A percentile compares a stretch with the other conserved stretches of the same genome.
These are phyloP conservation scores for Santalum album DNA, from an alignment of 164 flowering plant genomes.

Conservation along the genomic window DNA sequence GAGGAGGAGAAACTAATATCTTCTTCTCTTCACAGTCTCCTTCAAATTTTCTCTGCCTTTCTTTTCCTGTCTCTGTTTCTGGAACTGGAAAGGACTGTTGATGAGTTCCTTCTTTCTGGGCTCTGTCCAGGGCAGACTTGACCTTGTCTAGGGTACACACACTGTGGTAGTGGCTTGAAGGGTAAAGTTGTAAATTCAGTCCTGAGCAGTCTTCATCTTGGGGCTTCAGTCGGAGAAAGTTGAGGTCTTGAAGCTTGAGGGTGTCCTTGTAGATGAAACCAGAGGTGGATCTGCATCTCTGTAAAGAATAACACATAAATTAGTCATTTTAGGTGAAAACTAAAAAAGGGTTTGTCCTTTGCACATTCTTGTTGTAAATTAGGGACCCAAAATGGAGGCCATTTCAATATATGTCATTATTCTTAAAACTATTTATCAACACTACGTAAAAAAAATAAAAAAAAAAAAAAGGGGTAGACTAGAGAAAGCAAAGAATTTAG, in stretches of 20 bases:
- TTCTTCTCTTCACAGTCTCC: neutral
- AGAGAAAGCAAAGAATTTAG: too few relatives aligned
- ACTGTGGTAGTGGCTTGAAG: slow-evolving; percentile 6
- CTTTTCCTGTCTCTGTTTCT: neutral
- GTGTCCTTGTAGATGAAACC: neutral
- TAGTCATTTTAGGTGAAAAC: neutral
- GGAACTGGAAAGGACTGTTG: neutral
- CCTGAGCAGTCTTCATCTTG: neutral
- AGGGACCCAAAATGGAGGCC: too few relatives aligned
- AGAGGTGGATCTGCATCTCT: neutral
- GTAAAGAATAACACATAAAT: neutral
- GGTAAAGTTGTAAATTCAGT: neutral
- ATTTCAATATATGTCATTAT: too few relatives aligned
- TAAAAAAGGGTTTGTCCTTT: too few relatives aligned
- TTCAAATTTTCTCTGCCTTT: neutral
- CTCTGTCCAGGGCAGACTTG: slow-evolving; percentile 14
- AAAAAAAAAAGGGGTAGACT: too few relatives aligned
- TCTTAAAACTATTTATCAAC: too few relatives aligned
- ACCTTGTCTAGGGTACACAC: slow-evolving; percentile 19
- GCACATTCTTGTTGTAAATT: too few relatives aligned
- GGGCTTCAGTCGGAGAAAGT: neutral
- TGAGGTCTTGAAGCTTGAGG: neutral
- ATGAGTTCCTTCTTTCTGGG: slow-evolving; percentile 1
- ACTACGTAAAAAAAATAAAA: too few relatives aligned
- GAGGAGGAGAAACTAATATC: neutral